These are phyloP conservation scores for Pyrenochaeta sp. DNA, from an alignment of 2,329 filamentous ascomycete genomes.

Conservation along the genomic window DNA sequence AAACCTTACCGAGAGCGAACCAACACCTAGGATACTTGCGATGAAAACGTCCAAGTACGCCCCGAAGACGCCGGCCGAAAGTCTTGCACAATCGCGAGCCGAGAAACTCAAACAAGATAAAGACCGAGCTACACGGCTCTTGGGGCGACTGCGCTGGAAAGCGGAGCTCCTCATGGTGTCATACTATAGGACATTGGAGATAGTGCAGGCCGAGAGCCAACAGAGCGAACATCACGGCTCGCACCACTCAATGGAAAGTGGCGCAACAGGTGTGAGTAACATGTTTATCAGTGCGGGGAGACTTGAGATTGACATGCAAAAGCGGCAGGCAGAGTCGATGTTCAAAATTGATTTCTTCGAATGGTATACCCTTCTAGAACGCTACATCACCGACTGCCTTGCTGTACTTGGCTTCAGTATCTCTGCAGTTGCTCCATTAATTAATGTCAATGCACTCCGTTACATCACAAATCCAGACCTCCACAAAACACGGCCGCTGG, in stretches of 20 bases:
- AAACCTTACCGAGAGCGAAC: background rate
- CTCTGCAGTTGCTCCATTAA: conserved; percentile 24
- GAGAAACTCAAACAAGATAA: conserved; percentile 43
- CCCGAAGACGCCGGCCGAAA: conserved; percentile 39
- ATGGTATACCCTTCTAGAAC: conserved; percentile 76
- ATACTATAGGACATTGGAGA: conserved; percentile 39
- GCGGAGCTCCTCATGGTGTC: conserved; percentile 44
- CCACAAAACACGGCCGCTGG: conserved; percentile 27
- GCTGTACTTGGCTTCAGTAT: conserved; percentile 68
- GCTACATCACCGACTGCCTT: conserved; percentile 73
- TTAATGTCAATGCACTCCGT: conserved; percentile 42
- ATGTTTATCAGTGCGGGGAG: background rate
- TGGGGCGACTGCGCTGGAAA: conserved; percentile 47
- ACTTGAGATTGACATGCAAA: background rate
- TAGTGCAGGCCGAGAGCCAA: conserved; percentile 26
- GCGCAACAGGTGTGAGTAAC: conserved; percentile 22
- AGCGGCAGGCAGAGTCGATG: conserved; percentile 58
- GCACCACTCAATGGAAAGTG: conserved; percentile 21
- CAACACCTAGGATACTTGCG: background rate
- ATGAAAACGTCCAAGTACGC: conserved; percentile 44
- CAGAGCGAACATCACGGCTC: conserved; percentile 17
- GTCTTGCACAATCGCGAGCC: conserved; percentile 30
- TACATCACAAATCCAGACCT: conserved; percentile 42
- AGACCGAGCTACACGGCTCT: conserved; percentile 34
- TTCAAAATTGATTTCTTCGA: conserved; percentile 83